Evolutionary conservation across 2,329 filamentous ascomycete genomes (phyloP).

Genomic region (Cadophora gregata): DNA sequence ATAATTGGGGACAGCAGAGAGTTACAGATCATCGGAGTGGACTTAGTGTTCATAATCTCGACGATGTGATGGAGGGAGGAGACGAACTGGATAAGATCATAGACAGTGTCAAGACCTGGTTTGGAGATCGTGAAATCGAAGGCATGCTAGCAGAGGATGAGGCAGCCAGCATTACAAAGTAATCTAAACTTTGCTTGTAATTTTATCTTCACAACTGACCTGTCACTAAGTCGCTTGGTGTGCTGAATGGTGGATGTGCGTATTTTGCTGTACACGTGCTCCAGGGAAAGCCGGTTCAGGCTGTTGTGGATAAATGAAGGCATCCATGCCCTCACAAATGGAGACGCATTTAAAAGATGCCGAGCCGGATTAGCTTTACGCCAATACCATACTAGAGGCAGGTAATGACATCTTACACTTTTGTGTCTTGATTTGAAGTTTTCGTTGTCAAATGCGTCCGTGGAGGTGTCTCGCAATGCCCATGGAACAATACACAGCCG

Average conservation of each 20-base stretch:
- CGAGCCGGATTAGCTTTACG: not conserved
- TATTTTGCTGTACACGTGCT: not conserved
- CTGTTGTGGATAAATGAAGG: conserved; percentile 29
- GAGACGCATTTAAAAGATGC: not conserved
- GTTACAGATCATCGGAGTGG: conserved; percentile 77
- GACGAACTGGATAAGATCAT: conserved; percentile 68
- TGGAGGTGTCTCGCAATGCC: conserved; percentile 5
- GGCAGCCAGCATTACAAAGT: conserved; percentile 37
- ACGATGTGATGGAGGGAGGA: conserved; percentile 69
- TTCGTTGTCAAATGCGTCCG: not conserved
- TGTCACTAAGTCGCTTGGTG: not conserved
- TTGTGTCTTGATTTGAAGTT: not conserved
- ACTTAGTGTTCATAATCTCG: conserved; percentile 67
- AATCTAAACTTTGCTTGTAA: conserved; percentile 6
- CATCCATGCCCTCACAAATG: conserved; percentile 1
- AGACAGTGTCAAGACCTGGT: conserved; percentile 71
- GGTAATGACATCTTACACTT: not conserved
- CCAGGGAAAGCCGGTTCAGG: not conserved
- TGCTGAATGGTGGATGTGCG: not conserved
- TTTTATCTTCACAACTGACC: not conserved
- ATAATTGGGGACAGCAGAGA: conserved; percentile 73
- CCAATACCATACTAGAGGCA: not conserved
- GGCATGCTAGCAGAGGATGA: conserved; percentile 59
- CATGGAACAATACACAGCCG: conserved; percentile 23
- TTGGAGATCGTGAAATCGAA: conserved; percentile 69